Conservation (phyloP, 768 basidiomycete genomes). For the Psilocybe cyanescens region DNA sequence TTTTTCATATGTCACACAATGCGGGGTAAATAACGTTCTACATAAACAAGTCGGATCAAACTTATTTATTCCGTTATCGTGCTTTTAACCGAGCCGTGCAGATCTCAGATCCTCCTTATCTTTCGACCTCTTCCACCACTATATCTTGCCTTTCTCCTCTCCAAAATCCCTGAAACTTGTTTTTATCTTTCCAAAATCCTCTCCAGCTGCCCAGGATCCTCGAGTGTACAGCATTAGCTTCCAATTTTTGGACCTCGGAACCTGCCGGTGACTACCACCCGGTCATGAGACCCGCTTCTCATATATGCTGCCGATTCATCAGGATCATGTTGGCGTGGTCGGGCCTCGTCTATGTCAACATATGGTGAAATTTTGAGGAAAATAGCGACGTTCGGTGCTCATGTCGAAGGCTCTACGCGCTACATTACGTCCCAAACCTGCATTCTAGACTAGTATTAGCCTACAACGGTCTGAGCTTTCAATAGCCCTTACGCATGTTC, state of each 20-base stretch:
- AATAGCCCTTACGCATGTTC: background rate
- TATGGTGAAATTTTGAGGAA: conserved; percentile 16
- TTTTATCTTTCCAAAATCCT: background rate
- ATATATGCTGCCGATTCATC: conserved; percentile 12
- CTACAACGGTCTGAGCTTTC: background rate
- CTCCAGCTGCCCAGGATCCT: background rate
- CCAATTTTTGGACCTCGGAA: conserved; percentile 10
- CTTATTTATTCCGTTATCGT: background rate
- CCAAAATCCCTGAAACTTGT: conserved; percentile 7
- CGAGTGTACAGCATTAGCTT: background rate
- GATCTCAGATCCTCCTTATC: conserved; percentile 20
- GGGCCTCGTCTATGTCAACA: conserved; percentile 13
- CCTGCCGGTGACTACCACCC: conserved; percentile 9
- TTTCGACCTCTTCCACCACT: conserved; percentile 12
- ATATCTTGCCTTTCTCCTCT: conserved; percentile 9
- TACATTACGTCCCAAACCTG: conserved; percentile 10
- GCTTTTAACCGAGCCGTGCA: background rate
- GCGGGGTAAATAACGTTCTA: conserved; percentile 12
- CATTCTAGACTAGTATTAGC: background rate
- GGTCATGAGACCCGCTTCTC: conserved; percentile 20
- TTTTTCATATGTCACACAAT: conserved; percentile 13
- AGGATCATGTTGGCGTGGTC: conserved; percentile 10
- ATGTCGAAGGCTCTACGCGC: background rate
- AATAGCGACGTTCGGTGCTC: conserved; percentile 10
- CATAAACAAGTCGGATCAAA: conserved; percentile 13